Base-by-base conservation (phyloP, 2,329 filamentous ascomycete genomes). In the Sphaerulina vaccinii region DNA sequence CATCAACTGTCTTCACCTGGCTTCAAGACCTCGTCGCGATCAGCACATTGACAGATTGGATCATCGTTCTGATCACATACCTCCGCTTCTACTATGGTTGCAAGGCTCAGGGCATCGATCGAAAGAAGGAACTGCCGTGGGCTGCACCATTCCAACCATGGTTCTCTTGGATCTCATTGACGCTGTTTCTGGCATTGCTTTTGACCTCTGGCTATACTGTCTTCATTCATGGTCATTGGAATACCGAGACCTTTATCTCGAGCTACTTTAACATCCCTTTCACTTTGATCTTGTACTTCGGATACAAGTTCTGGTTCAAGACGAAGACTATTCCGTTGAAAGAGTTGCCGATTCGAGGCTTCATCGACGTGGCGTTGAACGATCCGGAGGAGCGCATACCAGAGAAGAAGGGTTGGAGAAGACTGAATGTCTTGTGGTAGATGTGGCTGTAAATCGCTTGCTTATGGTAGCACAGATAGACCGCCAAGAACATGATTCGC, bases 251-350 rank as follows among this genome's bases (percentile, higher is more conserved):
- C 3, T 67, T 67, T 48, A 54, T 67, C 32, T 61, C 58, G 10
- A 56, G 55, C 6, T 67, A 67, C 44, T 56, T 67, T 37, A 62
- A 64, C 48, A 63, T 66, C 10, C 65, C 65, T 0, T 46, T 67
- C 29, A 56, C 61, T 3, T 29, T 67, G 8, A 22, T 55, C n/a
- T 46, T 66, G 24, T 67, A 65, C 51, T 60, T 66, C 9, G 62
- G 61, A 4, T 67, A 61, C 51, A 66, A 67, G 38, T 51, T 54
- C 27, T 43, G 51, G 47, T 61, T 55, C 43, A 61, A 58, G 37
- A 66, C 58, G 4, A 63, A 59, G 44, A 60, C 65, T 9, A 55
- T 67, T 7, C 49, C 58, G 9, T 39, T 66, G 37, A 29, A 55
- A 7, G 58, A 62, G n/a, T 54, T 61, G 19, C 63, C 64, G 2